Evolutionary conservation across 2,329 filamentous ascomycete genomes (phyloP), one percentile per base, ranked within the genome.

Genomic region (Camptophora hylomeconis): DNA sequence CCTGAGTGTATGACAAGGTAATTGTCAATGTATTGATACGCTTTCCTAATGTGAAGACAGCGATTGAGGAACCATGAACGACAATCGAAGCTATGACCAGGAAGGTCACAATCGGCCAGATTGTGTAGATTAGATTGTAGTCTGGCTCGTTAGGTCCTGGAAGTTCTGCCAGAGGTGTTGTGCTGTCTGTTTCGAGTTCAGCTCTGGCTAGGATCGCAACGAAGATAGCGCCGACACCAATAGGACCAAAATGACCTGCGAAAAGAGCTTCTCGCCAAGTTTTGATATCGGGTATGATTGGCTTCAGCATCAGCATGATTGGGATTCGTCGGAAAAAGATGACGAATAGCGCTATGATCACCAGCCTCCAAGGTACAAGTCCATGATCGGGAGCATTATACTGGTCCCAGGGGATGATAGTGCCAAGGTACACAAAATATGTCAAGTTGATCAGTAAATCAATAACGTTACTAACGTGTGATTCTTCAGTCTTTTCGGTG

Each of bases 391-490:
- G 63, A 35, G 75, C 65, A 60, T 95, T 93, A 67, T 75, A 98
- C 52, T 83, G 75, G 45, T 79, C 72, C 89, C 89, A 98, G 1
- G 89, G 89, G 37, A 98, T 89, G 53, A 98, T 94, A 30, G 89
- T 83, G 30, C 89, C 89, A 40, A 98, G 80, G 53, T 89, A 98
- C 44, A 98, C 89, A 54, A 98, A 98, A 56, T 95, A 98, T 3
- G 87, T 72, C 73, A 98, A 70, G 56, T 98, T 98, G 61, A 98
- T 75, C 37, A 98, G 63, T 52, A 98, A 58, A 63, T 98, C 89
- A 49, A 98, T 98, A 51, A 98, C 89, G 72, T 98, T 95, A 53
- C 87, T 95, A 7, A 98, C 89, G 52, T 95, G 89, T 0, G 89
- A 87, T 55, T 98, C 89, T 51, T 98, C 89, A 0, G 89, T 98